phyloP scores from a whole-genome alignment of 352 stramenopile species.

The Globisporangium iwayamae region DNA sequence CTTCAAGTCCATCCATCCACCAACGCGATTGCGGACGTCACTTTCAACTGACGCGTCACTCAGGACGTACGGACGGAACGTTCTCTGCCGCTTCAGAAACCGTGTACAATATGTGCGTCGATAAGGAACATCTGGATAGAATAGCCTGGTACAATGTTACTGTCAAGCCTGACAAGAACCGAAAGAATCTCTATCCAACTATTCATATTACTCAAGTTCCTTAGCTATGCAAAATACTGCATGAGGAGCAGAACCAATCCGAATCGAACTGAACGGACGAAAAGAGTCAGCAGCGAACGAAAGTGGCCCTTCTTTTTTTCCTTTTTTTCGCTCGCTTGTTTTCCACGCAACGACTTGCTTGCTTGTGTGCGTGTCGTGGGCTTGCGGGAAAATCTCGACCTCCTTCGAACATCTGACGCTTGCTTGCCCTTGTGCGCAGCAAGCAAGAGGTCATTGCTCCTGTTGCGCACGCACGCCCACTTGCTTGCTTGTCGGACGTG shows the following conservation, averaged over 20 bases:
- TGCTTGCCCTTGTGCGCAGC: not conserved
- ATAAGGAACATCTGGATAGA: too few species aligned
- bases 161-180: too few species aligned
- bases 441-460: not conserved
- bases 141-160: too few species aligned
- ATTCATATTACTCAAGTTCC: too few species aligned
- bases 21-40: too few species aligned
- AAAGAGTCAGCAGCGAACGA: not conserved
- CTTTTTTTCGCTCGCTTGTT: not conserved
- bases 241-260: not conserved
- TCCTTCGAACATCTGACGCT: not conserved
- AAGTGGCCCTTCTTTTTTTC: constrained; percentile 3
- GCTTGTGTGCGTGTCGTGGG: not conserved
- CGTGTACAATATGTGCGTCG: too few species aligned
- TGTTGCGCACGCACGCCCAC: not conserved
- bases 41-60: not conserved
- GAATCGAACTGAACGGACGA: constrained; percentile 3
- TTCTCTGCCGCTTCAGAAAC: not conserved
- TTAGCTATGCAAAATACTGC: not conserved
- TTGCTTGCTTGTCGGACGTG: constrained; percentile 6
- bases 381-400: constrained; percentile 1
- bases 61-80: not conserved
- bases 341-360: not conserved
- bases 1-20: too few species aligned
- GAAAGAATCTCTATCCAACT: too few species aligned